A percentile compares a stretch with the other conserved stretches of the same genome.
Conservation (phyloP, 2,329 filamentous ascomycete species). For the Aspergillus sclerotialis region DNA sequence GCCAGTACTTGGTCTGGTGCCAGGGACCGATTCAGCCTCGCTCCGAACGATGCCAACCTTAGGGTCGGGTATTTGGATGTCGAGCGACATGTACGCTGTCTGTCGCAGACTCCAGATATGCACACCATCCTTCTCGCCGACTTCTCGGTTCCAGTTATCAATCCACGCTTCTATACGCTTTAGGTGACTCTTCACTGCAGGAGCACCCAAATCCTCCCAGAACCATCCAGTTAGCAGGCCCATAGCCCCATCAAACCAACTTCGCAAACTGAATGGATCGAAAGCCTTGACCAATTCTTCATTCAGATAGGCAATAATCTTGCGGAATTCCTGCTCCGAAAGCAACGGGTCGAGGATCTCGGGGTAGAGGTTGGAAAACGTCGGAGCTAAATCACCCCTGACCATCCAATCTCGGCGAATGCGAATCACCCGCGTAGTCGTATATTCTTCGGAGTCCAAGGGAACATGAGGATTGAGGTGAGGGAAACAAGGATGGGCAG, state of each 20-base stretch:
- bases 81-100: slow-evolving; percentile 73
- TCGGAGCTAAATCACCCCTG: slow-evolving; percentile 80
- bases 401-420: slow-evolving; percentile 88
- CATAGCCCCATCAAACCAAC: slow-evolving; percentile 70
- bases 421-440: slow-evolving; percentile 79
- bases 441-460: slow-evolving; percentile 64
- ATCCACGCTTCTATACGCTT: slow-evolving; percentile 70
- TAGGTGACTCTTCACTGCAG: slow-evolving; percentile 65
- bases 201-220: slow-evolving; percentile 83
- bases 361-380: slow-evolving; percentile 91
- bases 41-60: slow-evolving; percentile 40
- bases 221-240: slow-evolving; percentile 85
- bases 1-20: slow-evolving; percentile 29
- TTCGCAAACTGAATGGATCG: slow-evolving; percentile 67
- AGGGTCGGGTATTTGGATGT: slow-evolving; percentile 46
- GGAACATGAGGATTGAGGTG: slow-evolving; percentile 90
- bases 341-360: slow-evolving; percentile 88
- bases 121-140: slow-evolving; percentile 55
- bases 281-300: slow-evolving; percentile 68
- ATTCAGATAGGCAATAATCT: slow-evolving; percentile 76
- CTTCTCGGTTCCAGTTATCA: slow-evolving; percentile 73
- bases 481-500: slow-evolving; percentile 87
- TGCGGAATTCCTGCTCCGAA: slow-evolving; percentile 77
- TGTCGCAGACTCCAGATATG: slow-evolving; percentile 70
- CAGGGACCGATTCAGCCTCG: slow-evolving; percentile 27